A percentile compares a stretch with the other conserved stretches of the same genome.
Evolutionary conservation across 768 basidiomycete genomes (phyloP).

Genomic region (Boletus rubropictus): DNA sequence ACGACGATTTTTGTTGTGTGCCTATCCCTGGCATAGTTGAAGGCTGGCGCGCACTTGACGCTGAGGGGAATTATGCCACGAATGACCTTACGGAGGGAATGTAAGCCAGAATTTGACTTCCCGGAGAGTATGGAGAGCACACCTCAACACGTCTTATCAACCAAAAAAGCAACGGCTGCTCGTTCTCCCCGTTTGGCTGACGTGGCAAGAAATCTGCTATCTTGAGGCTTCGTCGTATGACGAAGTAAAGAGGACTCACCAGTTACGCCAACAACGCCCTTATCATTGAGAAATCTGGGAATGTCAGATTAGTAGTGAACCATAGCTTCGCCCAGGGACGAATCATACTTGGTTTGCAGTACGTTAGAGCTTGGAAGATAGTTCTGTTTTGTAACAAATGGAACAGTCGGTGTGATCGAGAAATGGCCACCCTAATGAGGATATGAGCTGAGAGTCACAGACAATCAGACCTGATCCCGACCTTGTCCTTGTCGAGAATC

Average conservation of each 20-base stretch:
- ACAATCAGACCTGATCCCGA: constrained; percentile 7
- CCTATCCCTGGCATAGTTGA: constrained; percentile 81
- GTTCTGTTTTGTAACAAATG: constrained; percentile 73
- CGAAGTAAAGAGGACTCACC: constrained; percentile 36
- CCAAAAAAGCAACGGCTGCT: constrained; percentile 75
- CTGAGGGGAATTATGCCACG: constrained; percentile 75
- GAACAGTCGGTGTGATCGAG: constrained; percentile 68
- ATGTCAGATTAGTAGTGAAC: background rate
- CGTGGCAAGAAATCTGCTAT: constrained; percentile 73
- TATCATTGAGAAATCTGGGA: constrained; percentile 71
- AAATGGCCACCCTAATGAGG: constrained; percentile 75
- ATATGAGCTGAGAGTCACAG: constrained; percentile 1
- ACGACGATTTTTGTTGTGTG: constrained; percentile 60
- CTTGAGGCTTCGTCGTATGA: constrained; percentile 4
- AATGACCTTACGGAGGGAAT: constrained; percentile 48
- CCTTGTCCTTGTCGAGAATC: constrained; percentile 80
- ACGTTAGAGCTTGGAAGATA: constrained; percentile 82
- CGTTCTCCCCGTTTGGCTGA: constrained; percentile 33
- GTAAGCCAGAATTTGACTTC: background rate
- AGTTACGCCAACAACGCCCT: constrained; percentile 81
- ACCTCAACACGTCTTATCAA: constrained; percentile 77
- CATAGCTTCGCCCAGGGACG: background rate
- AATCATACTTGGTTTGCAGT: constrained; percentile 66
- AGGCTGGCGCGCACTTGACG: constrained; percentile 92
- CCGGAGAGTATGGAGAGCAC: background rate